Conservation (phyloP, 1,139 yeast species). For the Insectozyma bohioensis region DNA sequence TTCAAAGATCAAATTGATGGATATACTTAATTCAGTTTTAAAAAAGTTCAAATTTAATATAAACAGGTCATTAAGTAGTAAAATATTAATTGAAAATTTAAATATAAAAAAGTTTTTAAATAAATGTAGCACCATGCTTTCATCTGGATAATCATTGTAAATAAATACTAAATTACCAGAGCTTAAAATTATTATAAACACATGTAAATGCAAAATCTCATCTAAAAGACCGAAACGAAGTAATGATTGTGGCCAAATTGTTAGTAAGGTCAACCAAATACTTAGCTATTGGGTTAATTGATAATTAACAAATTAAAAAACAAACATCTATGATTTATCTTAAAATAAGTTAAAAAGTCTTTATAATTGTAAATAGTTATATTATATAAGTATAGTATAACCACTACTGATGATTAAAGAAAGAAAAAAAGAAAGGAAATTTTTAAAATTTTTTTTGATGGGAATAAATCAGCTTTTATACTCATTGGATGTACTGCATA, state of each 20-base stretch:
- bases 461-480: not conserved
- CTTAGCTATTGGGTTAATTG: slow-evolving; percentile 43
- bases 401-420: slow-evolving; percentile 63
- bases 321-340: slow-evolving; percentile 14
- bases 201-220: slow-evolving; percentile 35
- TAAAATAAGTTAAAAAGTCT: slow-evolving; percentile 40
- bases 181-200: slow-evolving; percentile 19
- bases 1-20: no score
- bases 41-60: no score
- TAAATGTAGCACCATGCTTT: slow-evolving; percentile 51
- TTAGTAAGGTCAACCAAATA: slow-evolving; percentile 56
- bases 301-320: slow-evolving; percentile 7
- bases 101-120: not conserved
- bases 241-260: slow-evolving; percentile 64
- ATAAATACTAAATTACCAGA: slow-evolving; percentile 21
- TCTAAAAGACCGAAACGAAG: slow-evolving; percentile 81
- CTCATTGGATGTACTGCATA: slow-evolving; percentile 7
- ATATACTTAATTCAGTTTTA: no score
- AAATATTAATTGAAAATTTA: no score
- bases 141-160: slow-evolving; percentile 34
- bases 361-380: slow-evolving; percentile 43
- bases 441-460: not conserved
- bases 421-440: slow-evolving; percentile 4
- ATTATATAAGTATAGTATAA: slow-evolving; percentile 62
- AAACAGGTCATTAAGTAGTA: no score